phyloP scores from a whole-genome alignment of 75 land plant species.

The Adiantum capillusveneris region DNA sequence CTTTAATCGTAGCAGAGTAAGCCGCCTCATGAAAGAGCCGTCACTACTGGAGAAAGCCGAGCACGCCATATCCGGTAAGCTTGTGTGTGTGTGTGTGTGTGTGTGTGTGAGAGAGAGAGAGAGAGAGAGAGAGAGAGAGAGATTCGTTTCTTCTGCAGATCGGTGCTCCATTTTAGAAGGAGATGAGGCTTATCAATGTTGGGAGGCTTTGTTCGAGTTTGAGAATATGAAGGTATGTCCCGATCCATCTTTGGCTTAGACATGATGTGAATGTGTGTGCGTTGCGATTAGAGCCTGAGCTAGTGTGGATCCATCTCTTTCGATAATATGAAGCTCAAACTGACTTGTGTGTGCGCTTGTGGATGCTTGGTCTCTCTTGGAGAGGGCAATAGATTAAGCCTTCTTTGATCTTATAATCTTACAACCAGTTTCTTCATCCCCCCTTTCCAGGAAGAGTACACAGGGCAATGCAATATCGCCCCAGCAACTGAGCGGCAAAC shows the following conservation, averaged over 20 bases:
- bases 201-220: conserved; percentile 77
- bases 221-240: conserved; percentile 62
- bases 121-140: too few relatives aligned
- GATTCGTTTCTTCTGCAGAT: conserved; percentile 31
- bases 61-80: conserved; percentile 36
- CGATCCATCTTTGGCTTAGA: too few relatives aligned
- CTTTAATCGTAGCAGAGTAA: conserved; percentile 46
- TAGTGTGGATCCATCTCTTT: too few relatives aligned
- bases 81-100: neutral
- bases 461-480: conserved; percentile 16
- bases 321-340: too few relatives aligned
- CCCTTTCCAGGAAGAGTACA: too few relatives aligned
- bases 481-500: conserved; percentile 16
- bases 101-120: neutral
- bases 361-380: neutral
- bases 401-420: too few relatives aligned
- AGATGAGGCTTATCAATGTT: conserved; percentile 70
- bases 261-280: too few relatives aligned
- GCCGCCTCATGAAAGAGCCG: conserved; percentile 42
- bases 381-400: neutral
- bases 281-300: too few relatives aligned
- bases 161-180: conserved; percentile 71
- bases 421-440: too few relatives aligned
- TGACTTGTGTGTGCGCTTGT: neutral
- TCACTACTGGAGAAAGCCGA: conserved; percentile 62